phyloP scores from a whole-genome alignment of 257 asterid species.

The Ocimum tenuiflorum region DNA sequence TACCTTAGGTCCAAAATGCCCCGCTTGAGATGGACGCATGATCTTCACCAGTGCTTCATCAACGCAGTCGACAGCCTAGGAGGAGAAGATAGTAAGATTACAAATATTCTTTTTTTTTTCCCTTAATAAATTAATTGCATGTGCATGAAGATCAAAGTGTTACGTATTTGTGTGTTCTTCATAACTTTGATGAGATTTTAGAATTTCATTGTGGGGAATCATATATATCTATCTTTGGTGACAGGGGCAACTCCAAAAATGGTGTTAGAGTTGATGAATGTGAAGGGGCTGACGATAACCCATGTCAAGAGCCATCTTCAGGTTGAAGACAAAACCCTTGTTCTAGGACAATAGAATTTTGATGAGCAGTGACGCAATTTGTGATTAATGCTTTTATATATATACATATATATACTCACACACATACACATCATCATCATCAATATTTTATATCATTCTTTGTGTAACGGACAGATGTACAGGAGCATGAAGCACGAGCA shows the following conservation, averaged over 20 bases:
- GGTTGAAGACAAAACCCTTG: constrained; percentile 36
- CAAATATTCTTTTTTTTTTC: too few relatives aligned
- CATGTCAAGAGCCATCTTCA: constrained; percentile 85
- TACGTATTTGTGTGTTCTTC: background rate
- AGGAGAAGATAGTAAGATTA: constrained; percentile 54
- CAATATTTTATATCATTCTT: constrained; percentile 4
- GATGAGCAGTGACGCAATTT: too few relatives aligned
- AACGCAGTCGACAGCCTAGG: constrained; percentile 63
- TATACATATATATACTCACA: background rate
- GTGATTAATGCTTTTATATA: constrained; percentile 8
- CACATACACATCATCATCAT: background rate
- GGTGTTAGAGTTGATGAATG: constrained; percentile 73
- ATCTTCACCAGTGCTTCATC: constrained; percentile 61
- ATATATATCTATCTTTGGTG: too few relatives aligned
- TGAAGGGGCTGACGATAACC: constrained; percentile 58
- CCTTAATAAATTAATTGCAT: constrained; percentile 8
- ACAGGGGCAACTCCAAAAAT: constrained; percentile 80
- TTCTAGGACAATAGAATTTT: background rate
- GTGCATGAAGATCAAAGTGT: constrained; percentile 22
- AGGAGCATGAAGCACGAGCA: constrained; percentile 67
- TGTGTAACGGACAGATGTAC: constrained; percentile 52
- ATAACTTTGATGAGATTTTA: background rate
- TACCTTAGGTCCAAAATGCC: constrained; percentile 59
- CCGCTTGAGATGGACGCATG: constrained; percentile 57
- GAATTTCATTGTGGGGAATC: background rate